Base-by-base conservation (phyloP, 805 yeast genomes). In the Sungouiozyma ichnusensis region DNA sequence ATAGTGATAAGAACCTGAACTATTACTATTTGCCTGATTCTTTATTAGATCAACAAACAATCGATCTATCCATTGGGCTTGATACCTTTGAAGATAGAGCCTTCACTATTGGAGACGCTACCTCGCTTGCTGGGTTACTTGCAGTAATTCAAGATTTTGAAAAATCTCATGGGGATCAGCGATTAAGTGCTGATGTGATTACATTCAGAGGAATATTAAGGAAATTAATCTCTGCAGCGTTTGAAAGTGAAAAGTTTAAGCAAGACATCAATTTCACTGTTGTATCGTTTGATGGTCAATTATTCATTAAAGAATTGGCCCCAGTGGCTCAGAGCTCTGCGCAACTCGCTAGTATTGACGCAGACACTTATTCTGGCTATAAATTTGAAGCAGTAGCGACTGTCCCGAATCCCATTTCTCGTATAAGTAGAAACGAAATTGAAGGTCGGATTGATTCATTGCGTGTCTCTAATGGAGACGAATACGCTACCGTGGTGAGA, bases 181-280 rank as follows among this genome's bases (percentile, higher is more conserved):
- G 16, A 11, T 54, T 75, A 2, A 71, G 72, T 24, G 60, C 76
- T 1, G 83, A 86, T 51, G 72, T 90, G 29, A 67, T 90, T 19
- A 80, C 96, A 0, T 90, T 86, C 74, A 70, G 98, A 54, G 98
- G 98, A 1, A 63, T 86, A 33, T 76, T 90, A 31, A 74, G 77
- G 45, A 63, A 90, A 33, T 65, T 92, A 62, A 69, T 80, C 7
- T 65, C 85, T 18, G 42, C 52, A 11, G 60, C 59, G 16, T 55
- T 88, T 3, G 81, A 77, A 54, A 69, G 72, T 42, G 55, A 65
- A n/a, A 66, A 68, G 24, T 81, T 44, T 35, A 34, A 14, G 19
- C 53, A 79, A 40, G 69, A 71, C 16, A 56, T 86, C 3, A 76
- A 76, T 43, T 63, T 82, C 32, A 77, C 85, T 47, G 65, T 84